Conservation (phyloP, 129 eudicot genomes). For the Heracleum sosnowskyi region DNA sequence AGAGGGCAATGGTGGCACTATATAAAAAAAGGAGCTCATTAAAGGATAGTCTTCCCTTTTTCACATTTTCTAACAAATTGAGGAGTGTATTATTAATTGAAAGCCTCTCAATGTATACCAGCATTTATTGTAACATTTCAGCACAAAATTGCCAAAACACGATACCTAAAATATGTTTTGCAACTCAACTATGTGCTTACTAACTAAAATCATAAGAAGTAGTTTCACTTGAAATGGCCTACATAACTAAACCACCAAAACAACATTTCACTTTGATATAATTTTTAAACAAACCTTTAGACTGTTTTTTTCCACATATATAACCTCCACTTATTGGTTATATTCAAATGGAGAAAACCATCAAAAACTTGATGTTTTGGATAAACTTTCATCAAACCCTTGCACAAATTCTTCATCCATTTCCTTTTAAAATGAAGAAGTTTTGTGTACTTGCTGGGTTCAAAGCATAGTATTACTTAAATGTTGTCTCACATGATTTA, state of each 20-base stretch:
- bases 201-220: background rate
- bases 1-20: background rate
- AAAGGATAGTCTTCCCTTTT: background rate
- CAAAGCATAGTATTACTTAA: background rate
- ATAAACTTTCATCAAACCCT: background rate
- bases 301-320: background rate
- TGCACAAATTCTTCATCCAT: background rate
- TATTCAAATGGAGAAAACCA: background rate
- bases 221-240: background rate
- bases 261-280: background rate
- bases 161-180: background rate
- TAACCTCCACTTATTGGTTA: background rate
- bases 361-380: background rate
- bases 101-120: background rate
- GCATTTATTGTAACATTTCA: background rate
- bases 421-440: background rate
- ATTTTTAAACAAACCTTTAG: background rate
- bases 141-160: background rate
- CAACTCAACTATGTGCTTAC: background rate
- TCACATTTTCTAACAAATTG: background rate
- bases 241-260: background rate
- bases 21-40: background rate
- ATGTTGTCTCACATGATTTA: background rate
- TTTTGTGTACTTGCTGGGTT: background rate
- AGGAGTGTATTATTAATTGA: background rate